Evolutionary conservation across 345 rosid species (phyloP).

Genomic region (Eucalyptus leucophloia): DNA sequence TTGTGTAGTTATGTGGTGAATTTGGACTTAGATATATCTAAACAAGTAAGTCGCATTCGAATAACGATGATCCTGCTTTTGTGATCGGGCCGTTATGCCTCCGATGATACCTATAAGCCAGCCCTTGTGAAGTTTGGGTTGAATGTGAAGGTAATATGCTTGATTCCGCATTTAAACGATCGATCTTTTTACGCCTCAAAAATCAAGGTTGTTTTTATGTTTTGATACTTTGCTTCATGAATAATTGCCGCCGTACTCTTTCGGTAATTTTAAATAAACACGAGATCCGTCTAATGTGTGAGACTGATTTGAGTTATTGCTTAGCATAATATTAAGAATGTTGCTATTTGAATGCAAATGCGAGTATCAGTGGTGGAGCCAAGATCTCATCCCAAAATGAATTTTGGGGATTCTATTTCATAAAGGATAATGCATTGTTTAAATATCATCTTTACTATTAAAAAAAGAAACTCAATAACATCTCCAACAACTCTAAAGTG

Average conservation of each 20-base stretch:
- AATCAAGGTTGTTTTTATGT: neutral
- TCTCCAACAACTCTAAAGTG: neutral
- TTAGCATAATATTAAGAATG: no score
- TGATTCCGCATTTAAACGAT: neutral
- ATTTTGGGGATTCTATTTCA: neutral
- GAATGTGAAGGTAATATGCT: neutral
- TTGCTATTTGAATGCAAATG: neutral
- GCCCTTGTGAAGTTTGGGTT: neutral
- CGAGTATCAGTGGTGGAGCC: neutral
- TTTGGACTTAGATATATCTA: neutral
- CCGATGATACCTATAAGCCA: neutral
- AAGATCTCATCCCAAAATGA: neutral
- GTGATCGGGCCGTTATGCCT: neutral
- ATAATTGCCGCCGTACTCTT: accelerated
- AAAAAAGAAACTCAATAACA: neutral
- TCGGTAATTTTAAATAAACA: accelerated
- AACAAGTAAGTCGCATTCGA: neutral
- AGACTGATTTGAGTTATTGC: neutral
- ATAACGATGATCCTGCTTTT: neutral
- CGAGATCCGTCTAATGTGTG: accelerated
- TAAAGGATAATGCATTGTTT: neutral
- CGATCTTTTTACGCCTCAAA: neutral
- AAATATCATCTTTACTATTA: neutral
- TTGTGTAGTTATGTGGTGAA: neutral
- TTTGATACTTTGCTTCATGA: neutral